Conservation (phyloP, 2,329 filamentous ascomycete genomes). For the Sporothrix sp. region DNA sequence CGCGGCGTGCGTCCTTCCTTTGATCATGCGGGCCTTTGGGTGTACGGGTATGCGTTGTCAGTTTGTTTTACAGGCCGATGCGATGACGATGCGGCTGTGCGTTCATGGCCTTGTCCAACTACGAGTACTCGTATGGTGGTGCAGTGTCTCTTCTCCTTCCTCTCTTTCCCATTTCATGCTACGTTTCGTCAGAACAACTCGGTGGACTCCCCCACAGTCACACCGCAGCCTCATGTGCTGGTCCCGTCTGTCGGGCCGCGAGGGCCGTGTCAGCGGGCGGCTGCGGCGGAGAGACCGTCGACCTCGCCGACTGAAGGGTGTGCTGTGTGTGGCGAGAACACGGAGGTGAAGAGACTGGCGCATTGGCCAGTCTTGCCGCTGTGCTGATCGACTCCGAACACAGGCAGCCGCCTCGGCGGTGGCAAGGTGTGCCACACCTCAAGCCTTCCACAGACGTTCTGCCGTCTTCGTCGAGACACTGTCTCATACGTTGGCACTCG, state of each 20-base stretch:
- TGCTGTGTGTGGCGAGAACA: not conserved
- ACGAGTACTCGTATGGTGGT: too few species aligned
- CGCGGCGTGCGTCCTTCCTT: not conserved
- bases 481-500: conserved; percentile 8
- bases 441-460: not conserved
- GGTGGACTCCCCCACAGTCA: not conserved
- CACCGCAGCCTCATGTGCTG: not conserved
- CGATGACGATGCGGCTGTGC: not conserved
- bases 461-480: conserved; percentile 1
- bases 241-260: conserved; percentile 1
- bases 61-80: not conserved
- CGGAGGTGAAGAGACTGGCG: not conserved
- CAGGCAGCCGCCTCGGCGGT: not conserved
- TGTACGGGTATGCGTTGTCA: not conserved
- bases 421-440: not conserved
- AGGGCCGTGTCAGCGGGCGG: not conserved
- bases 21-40: not conserved
- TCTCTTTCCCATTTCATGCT: too few species aligned
- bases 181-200: not conserved
- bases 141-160: too few species aligned
- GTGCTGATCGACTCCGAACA: not conserved
- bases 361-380: not conserved
- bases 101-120: too few species aligned
- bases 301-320: not conserved
- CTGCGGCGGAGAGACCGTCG: not conserved